phyloP scores from a whole-genome alignment of 2,329 filamentous ascomycete species.

The Aspergillus flavus region DNA sequence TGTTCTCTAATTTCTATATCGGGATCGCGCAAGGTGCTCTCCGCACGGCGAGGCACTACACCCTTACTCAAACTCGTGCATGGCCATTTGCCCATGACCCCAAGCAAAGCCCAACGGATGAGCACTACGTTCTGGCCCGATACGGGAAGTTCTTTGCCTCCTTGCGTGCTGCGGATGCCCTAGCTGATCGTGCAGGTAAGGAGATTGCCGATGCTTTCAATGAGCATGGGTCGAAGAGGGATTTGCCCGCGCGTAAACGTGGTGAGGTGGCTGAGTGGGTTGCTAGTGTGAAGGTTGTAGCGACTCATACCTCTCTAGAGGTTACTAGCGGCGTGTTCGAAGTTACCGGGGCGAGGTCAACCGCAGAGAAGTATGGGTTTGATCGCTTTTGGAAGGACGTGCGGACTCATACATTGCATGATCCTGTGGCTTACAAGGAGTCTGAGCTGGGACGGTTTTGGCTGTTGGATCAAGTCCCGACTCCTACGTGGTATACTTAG shows the following conservation, averaged over 20 bases:
- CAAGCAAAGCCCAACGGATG: conserved; percentile 61
- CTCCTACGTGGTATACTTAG: conserved; percentile 65
- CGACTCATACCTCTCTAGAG: conserved; percentile 61
- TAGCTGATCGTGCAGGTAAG: conserved; percentile 59
- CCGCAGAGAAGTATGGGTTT: conserved; percentile 60
- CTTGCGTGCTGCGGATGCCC: conserved; percentile 60
- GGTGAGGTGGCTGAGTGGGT: conserved; percentile 66
- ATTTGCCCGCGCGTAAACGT: conserved; percentile 54
- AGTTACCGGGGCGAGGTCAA: conserved; percentile 62
- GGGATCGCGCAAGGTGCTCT: conserved; percentile 64
- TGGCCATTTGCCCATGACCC: conserved; percentile 68
- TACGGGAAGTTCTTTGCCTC: conserved; percentile 68
- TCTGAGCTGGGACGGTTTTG: conserved; percentile 62
- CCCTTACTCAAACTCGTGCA: conserved; percentile 54
- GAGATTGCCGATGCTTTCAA: conserved; percentile 53
- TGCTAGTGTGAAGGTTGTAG: conserved; percentile 63
- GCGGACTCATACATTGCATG: conserved; percentile 67
- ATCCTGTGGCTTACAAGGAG: conserved; percentile 69
- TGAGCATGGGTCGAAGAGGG: conserved; percentile 45
- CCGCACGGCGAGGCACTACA: conserved; percentile 59
- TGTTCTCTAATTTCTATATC: conserved; percentile 69
- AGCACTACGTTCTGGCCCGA: conserved; percentile 66
- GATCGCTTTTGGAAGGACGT: conserved; percentile 69
- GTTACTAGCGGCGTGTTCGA: conserved; percentile 67
- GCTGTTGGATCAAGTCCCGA: conserved; percentile 59